These are phyloP conservation scores for Plantago major DNA, from an alignment of 257 asterid species.

Conservation along the genomic window DNA sequence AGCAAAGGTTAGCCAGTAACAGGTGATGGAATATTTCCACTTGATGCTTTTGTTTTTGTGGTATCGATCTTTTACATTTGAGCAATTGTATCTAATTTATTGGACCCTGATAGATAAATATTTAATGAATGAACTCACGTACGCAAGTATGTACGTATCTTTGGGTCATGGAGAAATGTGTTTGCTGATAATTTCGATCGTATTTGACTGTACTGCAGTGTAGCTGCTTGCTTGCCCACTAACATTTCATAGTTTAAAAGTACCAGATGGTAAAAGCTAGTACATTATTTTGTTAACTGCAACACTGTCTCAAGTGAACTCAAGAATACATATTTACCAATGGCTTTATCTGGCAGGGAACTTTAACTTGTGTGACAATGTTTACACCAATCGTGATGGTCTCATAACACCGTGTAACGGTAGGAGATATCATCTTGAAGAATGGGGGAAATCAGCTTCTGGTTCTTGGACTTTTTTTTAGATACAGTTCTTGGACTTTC, in stretches of 20 bases:
- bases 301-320: background rate
- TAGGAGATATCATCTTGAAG: background rate
- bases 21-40: no score
- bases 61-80: no score
- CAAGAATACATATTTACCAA: background rate
- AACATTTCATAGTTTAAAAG: background rate
- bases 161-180: no score
- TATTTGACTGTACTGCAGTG: no score
- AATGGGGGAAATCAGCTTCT: background rate
- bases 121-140: no score
- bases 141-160: no score
- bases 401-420: conserved; percentile 2
- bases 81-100: no score
- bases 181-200: background rate
- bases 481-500: no score
- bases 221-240: no score
- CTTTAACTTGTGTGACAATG: conserved; percentile 11
- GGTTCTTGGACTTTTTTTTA: no score
- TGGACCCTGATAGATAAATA: no score
- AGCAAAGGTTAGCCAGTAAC: background rate
- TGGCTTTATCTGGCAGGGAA: background rate
- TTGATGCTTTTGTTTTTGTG: no score
- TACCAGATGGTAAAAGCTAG: background rate
- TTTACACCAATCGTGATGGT: background rate
- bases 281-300: background rate